Base-by-base conservation (phyloP, 2,329 filamentous ascomycete genomes). In the Alternaria sp. region DNA sequence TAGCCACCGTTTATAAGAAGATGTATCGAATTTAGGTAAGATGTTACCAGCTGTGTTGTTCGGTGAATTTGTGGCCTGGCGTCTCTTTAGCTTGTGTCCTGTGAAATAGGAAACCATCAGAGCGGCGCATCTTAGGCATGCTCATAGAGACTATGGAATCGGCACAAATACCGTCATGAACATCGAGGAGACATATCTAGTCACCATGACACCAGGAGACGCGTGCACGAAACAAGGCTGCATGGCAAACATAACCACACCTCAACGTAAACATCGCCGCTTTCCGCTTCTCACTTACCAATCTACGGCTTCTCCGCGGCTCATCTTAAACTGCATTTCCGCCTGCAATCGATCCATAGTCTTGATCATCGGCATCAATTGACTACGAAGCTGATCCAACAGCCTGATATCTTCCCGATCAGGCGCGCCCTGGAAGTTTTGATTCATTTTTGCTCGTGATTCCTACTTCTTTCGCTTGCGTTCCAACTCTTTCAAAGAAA, bases 311-410 rank as follows among this genome's bases (percentile, higher is more conserved):
- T 64, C 62, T 20, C 65, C 65, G 14, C 60, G 64, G 32, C 55
- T 56, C 36, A 67, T 60, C 43, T 65, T 65, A 5, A 62, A 57
- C 6, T 69, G 61, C 67, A 74, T 68, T 25, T 74, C 70, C 4
- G 43, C 44, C 34, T 68, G 67, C 9, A 74, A 38, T 25, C 67
- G 67, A 34, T 71, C 68, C 61, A 74, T 66, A 18, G 61, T 60
- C 44, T 65, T 64, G 43, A 74, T 67, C 66, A 74, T 70, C 28
- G 71, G 70, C 57, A 72, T 57, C 20, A 74, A 34, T 50, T 68
- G 65, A 49, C 67, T 68, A 8, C 71, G 71, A 57, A 74, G 54
- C 38, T 63, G 59, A 34, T 74, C 71, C 10, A 74, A 51, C 41
- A 65, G 43, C 51, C 66, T 57, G 11, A 68, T 60, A 46, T 74